These are phyloP conservation scores for Colletotrichum sublineola DNA, from an alignment of 2,329 filamentous ascomycete genomes.

Conservation along the genomic window DNA sequence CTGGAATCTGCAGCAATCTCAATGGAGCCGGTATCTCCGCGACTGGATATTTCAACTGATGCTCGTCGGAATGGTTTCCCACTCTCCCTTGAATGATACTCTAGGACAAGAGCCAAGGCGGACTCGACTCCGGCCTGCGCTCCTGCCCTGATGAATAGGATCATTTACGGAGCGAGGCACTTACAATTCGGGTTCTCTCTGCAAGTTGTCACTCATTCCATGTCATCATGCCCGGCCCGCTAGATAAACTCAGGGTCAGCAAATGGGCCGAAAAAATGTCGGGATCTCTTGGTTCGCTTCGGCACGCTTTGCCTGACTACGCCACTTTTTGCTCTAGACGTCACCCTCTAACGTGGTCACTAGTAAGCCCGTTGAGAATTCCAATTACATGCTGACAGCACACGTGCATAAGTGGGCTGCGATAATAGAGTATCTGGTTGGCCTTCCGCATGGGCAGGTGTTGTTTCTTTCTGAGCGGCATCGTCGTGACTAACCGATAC, in stretches of 20 bases:
- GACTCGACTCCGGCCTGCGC: neutral
- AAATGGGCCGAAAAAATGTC: neutral
- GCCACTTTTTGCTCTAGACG: neutral
- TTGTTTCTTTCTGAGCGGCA: neutral
- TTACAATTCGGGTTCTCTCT: too few species aligned
- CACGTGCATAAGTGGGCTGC: neutral
- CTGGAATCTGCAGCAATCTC: neutral
- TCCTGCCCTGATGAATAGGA: neutral
- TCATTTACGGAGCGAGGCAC: too few species aligned
- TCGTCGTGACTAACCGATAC: neutral
- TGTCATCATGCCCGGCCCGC: neutral
- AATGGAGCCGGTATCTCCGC: neutral
- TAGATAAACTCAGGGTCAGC: too few species aligned
- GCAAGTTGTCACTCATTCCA: neutral
- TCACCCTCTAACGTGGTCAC: neutral
- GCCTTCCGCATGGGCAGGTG: neutral
- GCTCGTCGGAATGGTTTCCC: neutral
- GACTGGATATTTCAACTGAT: neutral
- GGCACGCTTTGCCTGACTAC: neutral
- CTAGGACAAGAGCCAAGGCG: neutral
- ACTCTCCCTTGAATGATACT: neutral
- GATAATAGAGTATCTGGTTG: neutral
- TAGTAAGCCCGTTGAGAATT: neutral
- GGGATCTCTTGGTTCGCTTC: neutral
- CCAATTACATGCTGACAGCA: constrained; percentile 12